Conservation (phyloP, 441 rosid genomes). For the Dalechampia spathulata region DNA sequence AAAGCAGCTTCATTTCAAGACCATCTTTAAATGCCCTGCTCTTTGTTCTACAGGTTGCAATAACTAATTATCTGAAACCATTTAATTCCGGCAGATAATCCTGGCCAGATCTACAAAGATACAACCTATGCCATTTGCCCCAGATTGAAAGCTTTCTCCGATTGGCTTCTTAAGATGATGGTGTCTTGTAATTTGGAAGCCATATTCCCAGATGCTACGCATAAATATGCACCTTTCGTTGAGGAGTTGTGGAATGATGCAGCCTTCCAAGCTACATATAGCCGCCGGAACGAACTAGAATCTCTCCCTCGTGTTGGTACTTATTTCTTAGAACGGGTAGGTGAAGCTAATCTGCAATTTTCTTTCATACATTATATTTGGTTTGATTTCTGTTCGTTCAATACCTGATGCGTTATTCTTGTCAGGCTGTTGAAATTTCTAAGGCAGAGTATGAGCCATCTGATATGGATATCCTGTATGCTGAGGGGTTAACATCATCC, state of each 20-base stretch:
- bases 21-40: background rate
- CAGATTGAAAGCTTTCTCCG: slow-evolving; percentile 60
- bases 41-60: background rate
- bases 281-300: slow-evolving; percentile 63
- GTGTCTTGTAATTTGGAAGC: slow-evolving; percentile 65
- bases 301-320: slow-evolving; percentile 68
- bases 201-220: slow-evolving; percentile 58
- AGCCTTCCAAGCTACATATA: slow-evolving; percentile 77
- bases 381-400: background rate
- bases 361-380: too few relatives aligned
- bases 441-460: slow-evolving; percentile 82
- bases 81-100: slow-evolving; percentile 21
- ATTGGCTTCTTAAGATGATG: slow-evolving; percentile 72
- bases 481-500: slow-evolving; percentile 85
- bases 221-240: slow-evolving; percentile 60
- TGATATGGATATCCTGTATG: slow-evolving; percentile 82
- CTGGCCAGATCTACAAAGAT: slow-evolving; percentile 21
- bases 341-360: too few relatives aligned
- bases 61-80: slow-evolving; percentile 13
- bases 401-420: slow-evolving; percentile 9
- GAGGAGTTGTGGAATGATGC: slow-evolving; percentile 83
- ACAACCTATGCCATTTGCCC: slow-evolving; percentile 56
- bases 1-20: background rate
- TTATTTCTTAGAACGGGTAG: slow-evolving; percentile 79
- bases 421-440: slow-evolving; percentile 68